Evolutionary conservation across 768 basidiomycete species (phyloP).

Genomic region (Tulasnella sp.): DNA sequence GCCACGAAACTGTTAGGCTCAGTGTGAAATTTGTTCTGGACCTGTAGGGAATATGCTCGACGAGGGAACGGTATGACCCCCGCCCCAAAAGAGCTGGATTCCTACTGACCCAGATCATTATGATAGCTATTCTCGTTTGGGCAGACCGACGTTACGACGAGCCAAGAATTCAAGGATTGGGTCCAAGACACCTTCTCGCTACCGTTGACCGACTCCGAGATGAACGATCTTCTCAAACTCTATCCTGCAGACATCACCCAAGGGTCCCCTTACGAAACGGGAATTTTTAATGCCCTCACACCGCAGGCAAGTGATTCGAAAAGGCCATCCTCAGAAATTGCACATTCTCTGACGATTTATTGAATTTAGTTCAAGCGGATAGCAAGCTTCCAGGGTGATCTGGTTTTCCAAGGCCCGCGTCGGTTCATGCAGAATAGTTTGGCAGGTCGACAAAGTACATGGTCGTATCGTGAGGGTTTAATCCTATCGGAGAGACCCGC

Average conservation of each 20-base stretch:
- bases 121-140: slow-evolving; percentile 21
- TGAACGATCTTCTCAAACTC: slow-evolving; percentile 5
- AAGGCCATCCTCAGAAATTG: not conserved
- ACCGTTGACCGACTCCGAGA: not conserved
- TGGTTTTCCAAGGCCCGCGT: slow-evolving; percentile 21
- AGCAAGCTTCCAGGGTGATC: slow-evolving; percentile 20
- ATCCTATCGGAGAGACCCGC: not conserved
- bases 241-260: not conserved
- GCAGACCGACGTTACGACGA: slow-evolving; percentile 5
- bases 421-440: not conserved
- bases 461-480: slow-evolving; percentile 3
- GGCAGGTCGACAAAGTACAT: not conserved
- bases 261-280: slow-evolving; percentile 12
- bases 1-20: too few relatives aligned
- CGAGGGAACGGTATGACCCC: slow-evolving; percentile 30
- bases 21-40: not conserved
- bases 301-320: slow-evolving; percentile 4
- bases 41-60: slow-evolving; percentile 29
- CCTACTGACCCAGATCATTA: not conserved
- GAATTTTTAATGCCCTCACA: slow-evolving; percentile 5
- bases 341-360: too few relatives aligned
- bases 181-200: not conserved
- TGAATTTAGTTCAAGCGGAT: slow-evolving; percentile 7
- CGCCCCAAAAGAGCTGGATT: not conserved
- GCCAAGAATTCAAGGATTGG: not conserved